Evolutionary conservation across 257 asterid species (phyloP).

Genomic region (Ehretia macrophylla): DNA sequence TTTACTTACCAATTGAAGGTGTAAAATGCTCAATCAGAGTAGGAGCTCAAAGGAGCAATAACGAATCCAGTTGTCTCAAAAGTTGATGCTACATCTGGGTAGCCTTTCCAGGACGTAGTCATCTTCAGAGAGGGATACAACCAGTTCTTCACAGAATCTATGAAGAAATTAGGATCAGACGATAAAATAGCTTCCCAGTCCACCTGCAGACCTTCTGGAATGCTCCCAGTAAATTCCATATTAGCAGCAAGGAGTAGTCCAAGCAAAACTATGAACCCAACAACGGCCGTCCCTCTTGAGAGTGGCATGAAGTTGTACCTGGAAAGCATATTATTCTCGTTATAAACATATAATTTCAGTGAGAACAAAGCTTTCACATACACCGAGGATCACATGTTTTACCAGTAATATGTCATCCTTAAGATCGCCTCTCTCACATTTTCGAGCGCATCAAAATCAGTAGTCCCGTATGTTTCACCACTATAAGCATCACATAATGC

Average conservation of each 20-base stretch:
- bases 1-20: neutral
- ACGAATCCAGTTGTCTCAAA: constrained; percentile 86
- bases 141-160: constrained; percentile 66
- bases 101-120: constrained; percentile 85
- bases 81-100: constrained; percentile 87
- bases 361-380: constrained; percentile 1
- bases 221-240: constrained; percentile 90
- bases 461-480: constrained; percentile 84
- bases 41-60: constrained; percentile 83
- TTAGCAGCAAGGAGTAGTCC: constrained; percentile 92
- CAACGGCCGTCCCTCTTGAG: constrained; percentile 71
- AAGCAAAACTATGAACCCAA: constrained; percentile 77
- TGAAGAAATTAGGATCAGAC: constrained; percentile 53
- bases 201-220: constrained; percentile 84
- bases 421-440: constrained; percentile 77
- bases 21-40: constrained; percentile 45
- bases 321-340: constrained; percentile 23
- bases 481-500: constrained; percentile 82
- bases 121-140: constrained; percentile 78
- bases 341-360: neutral
- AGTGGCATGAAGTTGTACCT: constrained; percentile 96
- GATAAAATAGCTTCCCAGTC: constrained; percentile 98
- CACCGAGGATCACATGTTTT: constrained; percentile 13
- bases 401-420: constrained; percentile 93
- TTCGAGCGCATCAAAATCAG: constrained; percentile 78